A percentile compares a stretch with the other conserved stretches of the same genome.
Conservation (phyloP, 2,329 filamentous ascomycete genomes). For the Colletotrichum graminicola region DNA sequence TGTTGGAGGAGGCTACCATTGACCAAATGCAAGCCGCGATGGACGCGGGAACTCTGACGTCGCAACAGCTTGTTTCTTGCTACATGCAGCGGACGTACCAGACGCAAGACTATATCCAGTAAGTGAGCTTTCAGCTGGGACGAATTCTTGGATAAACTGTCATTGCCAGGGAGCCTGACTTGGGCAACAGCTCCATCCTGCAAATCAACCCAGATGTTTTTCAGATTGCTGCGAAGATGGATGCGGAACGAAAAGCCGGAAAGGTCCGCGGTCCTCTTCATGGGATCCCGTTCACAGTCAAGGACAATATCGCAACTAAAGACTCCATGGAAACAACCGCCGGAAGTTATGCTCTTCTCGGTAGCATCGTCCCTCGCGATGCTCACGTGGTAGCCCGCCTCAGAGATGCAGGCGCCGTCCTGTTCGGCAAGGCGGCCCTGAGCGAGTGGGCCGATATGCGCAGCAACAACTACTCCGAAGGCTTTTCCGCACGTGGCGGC, state of each 20-base stretch:
- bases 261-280: slow-evolving; percentile 75
- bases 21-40: slow-evolving; percentile 74
- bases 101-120: slow-evolving; percentile 75
- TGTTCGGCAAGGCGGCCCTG: slow-evolving; percentile 78
- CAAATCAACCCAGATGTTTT: slow-evolving; percentile 77
- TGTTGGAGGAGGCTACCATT: slow-evolving; percentile 77
- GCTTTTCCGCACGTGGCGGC: slow-evolving; percentile 73
- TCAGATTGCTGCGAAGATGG: slow-evolving; percentile 69
- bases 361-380: slow-evolving; percentile 75
- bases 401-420: slow-evolving; percentile 73
- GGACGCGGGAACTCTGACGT: slow-evolving; percentile 65
- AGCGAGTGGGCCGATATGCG: slow-evolving; percentile 83
- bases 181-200: slow-evolving; percentile 63
- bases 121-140: slow-evolving; percentile 40
- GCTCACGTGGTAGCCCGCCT: slow-evolving; percentile 72
- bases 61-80: slow-evolving; percentile 70
- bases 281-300: slow-evolving; percentile 81
- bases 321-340: slow-evolving; percentile 82
- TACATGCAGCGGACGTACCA: slow-evolving; percentile 72
- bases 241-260: slow-evolving; percentile 69
- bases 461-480: slow-evolving; percentile 75
- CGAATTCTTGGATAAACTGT: too few relatives aligned
- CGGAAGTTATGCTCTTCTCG: slow-evolving; percentile 75
- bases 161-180: not conserved
- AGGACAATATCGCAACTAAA: slow-evolving; percentile 78